Conservation (phyloP, 352 stramenopile species). For the Globisporangium barbulae region DNA sequence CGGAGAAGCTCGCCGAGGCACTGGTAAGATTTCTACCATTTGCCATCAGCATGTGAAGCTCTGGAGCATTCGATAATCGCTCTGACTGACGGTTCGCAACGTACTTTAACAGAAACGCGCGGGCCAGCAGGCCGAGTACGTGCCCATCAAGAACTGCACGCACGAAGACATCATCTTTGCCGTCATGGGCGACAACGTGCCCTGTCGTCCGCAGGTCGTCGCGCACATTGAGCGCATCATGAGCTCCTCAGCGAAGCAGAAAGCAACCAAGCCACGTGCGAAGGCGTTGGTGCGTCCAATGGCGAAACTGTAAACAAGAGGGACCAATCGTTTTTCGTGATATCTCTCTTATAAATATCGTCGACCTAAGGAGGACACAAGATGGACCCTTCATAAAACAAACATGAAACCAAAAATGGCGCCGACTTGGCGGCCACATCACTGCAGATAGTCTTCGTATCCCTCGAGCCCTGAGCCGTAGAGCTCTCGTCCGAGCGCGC, state of each 20-base stretch:
- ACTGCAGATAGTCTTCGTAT: conserved; percentile 56
- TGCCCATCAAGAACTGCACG: conserved; percentile 43
- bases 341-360: conserved; percentile 4
- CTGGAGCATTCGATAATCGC: background rate
- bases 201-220: conserved; percentile 36
- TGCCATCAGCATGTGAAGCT: background rate
- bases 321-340: background rate
- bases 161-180: conserved; percentile 69
- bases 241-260: background rate
- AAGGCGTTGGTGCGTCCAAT: background rate
- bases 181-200: conserved; percentile 60
- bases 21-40: conserved; percentile 32
- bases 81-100: background rate
- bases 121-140: conserved; percentile 37
- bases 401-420: background rate
- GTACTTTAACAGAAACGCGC: conserved; percentile 33
- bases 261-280: background rate
- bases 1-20: conserved; percentile 41
- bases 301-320: background rate
- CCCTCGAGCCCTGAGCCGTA: conserved; percentile 48
- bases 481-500: conserved; percentile 40
- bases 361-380: background rate
- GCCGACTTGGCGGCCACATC: background rate
- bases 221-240: conserved; percentile 42
- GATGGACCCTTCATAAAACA: conserved; percentile 1